Conservation (phyloP, 163 green algal genomes). For the Chlamydomonas reinhardtii region DNA sequence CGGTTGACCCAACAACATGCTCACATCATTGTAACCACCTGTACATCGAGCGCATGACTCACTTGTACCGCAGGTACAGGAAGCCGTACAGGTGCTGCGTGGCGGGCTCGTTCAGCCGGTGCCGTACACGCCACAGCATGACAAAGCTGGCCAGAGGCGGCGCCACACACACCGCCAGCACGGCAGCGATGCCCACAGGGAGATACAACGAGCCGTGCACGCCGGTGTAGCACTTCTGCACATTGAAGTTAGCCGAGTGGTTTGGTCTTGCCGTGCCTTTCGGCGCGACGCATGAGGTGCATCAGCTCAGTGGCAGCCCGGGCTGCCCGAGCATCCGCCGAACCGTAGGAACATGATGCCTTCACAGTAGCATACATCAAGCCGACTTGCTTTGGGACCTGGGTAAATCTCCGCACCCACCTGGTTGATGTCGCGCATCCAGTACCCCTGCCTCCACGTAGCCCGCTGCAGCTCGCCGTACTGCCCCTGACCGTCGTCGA, state of each 20-base stretch:
- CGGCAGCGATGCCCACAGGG: background rate
- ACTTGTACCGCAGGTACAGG: conserved; percentile 17
- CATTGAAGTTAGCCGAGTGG: no score
- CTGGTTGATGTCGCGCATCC: conserved; percentile 13
- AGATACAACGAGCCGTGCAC: background rate
- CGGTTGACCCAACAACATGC: no score
- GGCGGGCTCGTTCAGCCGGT: background rate
- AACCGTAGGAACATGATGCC: no score
- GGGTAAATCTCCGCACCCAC: background rate
- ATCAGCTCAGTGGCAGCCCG: no score
- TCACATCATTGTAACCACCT: no score
- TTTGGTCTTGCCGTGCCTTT: no score
- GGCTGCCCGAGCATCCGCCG: no score
- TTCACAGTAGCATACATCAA: no score
- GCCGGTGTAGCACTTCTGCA: background rate
- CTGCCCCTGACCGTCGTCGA: background rate
- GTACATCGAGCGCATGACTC: background rate
- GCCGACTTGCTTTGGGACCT: no score
- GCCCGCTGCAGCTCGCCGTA: background rate
- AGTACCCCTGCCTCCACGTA: background rate
- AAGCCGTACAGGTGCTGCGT: conserved; percentile 10
- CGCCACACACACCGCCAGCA: background rate
- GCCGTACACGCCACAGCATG: background rate
- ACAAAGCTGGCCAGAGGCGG: background rate
- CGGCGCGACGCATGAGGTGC: no score